A percentile compares a stretch with the other conserved stretches of the same genome.
phyloP scores from a whole-genome alignment of 1,139 yeast genomes.

The Meyerozyma guilliermondii region DNA sequence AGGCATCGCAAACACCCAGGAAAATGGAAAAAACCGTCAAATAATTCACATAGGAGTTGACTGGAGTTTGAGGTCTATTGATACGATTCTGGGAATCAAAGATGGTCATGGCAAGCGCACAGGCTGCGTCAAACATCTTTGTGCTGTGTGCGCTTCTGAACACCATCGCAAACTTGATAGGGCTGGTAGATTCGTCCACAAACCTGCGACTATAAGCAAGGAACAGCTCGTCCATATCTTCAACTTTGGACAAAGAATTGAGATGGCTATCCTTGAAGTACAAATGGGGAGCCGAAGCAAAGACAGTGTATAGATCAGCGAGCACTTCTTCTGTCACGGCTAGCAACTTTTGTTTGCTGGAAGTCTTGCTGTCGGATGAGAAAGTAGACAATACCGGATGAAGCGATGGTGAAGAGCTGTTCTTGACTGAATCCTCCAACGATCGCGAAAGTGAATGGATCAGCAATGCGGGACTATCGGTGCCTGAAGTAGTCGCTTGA shows the following conservation, averaged over 20 bases:
- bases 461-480: background rate
- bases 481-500: background rate
- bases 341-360: conserved; percentile 7
- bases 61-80: conserved; percentile 15
- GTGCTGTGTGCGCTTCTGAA: conserved; percentile 16
- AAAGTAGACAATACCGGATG: background rate
- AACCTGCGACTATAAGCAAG: conserved; percentile 16
- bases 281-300: conserved; percentile 28
- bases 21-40: conserved; percentile 30
- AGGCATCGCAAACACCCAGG: conserved; percentile 33
- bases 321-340: conserved; percentile 28
- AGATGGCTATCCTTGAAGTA: conserved; percentile 28
- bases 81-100: conserved; percentile 18
- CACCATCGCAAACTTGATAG: conserved; percentile 31
- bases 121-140: conserved; percentile 31
- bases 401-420: background rate
- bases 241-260: conserved; percentile 18
- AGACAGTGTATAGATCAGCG: conserved; percentile 32
- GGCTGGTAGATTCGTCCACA: conserved; percentile 24
- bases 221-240: conserved; percentile 5
- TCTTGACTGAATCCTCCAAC: background rate
- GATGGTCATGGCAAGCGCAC: conserved; percentile 28
- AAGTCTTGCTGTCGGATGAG: background rate
- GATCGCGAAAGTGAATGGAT: background rate
- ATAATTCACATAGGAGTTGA: conserved; percentile 24